Base-by-base conservation (phyloP, 1,139 yeast genomes). In the Diutina sp. region DNA sequence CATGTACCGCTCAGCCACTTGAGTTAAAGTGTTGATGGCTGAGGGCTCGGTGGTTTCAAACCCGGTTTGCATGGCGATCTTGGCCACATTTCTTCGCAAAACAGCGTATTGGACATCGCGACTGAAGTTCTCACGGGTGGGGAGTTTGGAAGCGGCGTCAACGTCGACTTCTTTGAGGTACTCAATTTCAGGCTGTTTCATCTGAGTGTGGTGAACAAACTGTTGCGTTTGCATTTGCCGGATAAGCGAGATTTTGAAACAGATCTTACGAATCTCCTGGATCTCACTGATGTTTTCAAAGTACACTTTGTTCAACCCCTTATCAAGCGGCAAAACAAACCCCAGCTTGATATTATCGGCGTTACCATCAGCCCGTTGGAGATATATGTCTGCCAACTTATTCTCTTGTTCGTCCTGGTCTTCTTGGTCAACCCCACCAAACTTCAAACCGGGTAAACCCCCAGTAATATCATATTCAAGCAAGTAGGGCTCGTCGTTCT, bases 211-310 rank as follows among this genome's bases (percentile, higher is more conserved):
- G 66, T 87, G 95, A 58, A 87, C 76, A 69, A 83, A 83, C 60
- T 83, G 86, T 60, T 84, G 89, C 32, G 90, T 91, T 66, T 93
- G 96, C 90, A 93, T 85, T 68, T 89, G 96, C 59, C 97, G 78
- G 59, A 95, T 87, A 56, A 91, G 73, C 2, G 95, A 85, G 38
- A 95, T 89, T 67, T 91, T 91, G 71, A 90, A 88, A 67, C 98
- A 91, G 4, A 89, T 77, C 64, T 84, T 87, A 57, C 99, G 76
- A 46, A 95, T 88, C 63, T 89, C 90, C 70, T 91, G 97, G 76
- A 93, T 89, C 62, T 86, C 82, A 4, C 77, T 72, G 55, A 95
- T 84, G 63, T 90, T 93, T 18, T 79, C 78, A 61, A 80, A 76
- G 59, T 89, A 74, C 14, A 82, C 72, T 14, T 79, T 77, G 59